These are phyloP conservation scores for Acacia melanoxylon DNA, from an alignment of 306 rosid species.

Conservation along the genomic window DNA sequence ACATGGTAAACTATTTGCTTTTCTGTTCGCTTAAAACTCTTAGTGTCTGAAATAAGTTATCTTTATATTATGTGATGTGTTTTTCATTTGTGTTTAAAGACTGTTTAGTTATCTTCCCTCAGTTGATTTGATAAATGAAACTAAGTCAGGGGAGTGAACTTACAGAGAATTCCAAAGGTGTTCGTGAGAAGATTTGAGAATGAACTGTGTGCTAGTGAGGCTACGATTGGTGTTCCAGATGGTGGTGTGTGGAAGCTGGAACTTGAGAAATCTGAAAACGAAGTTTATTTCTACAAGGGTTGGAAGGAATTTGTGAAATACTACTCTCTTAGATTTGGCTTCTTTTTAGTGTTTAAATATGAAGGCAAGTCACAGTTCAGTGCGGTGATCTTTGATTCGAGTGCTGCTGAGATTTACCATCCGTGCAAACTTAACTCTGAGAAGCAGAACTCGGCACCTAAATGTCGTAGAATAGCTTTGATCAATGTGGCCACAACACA, in stretches of 20 bases:
- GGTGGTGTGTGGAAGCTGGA: constrained; percentile 20
- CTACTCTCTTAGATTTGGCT: constrained; percentile 31
- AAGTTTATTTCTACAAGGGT: constrained; percentile 12
- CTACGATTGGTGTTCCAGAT: constrained; percentile 20
- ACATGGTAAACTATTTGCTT: not conserved
- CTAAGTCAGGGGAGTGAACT: too few relatives aligned
- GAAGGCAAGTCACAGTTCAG: constrained; percentile 28
- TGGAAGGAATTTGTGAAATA: constrained; percentile 27
- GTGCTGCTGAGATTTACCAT: constrained; percentile 32
- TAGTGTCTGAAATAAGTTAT: not conserved
- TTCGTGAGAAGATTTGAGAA: constrained; percentile 32
- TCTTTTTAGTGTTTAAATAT: constrained; percentile 16
- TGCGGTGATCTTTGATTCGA: constrained; percentile 33
- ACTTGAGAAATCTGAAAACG: not conserved
- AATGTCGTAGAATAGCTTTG: too few relatives aligned
- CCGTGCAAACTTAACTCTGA: constrained; percentile 5
- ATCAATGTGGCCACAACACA: too few relatives aligned
- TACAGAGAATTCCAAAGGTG: constrained; percentile 39
- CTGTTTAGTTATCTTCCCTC: too few relatives aligned
- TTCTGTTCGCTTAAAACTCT: not conserved
- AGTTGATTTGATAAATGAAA: not conserved
- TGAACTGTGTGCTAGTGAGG: constrained; percentile 9
- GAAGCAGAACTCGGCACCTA: too few relatives aligned
- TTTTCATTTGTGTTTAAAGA: too few relatives aligned
- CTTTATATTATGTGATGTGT: too few relatives aligned